These are phyloP conservation scores for Mortierella sp. DNA, from an alignment of 371 early-diverging fungal species.

Conservation along the genomic window DNA sequence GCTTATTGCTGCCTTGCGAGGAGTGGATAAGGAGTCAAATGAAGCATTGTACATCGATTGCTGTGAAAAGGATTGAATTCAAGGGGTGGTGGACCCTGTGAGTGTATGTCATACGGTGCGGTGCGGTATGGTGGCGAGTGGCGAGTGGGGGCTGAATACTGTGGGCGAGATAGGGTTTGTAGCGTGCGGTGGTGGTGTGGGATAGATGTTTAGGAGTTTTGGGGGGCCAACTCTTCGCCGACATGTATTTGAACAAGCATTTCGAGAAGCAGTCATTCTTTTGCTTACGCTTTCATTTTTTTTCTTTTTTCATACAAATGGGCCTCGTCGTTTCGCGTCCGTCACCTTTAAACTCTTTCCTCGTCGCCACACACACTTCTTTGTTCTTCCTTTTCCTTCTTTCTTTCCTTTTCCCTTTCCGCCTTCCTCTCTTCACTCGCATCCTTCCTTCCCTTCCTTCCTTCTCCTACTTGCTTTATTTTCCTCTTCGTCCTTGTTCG, in stretches of 20 bases:
- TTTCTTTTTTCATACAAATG: neutral
- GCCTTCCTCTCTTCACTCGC: neutral
- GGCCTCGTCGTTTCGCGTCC: neutral
- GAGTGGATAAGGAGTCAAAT: no score
- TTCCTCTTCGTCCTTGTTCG: conserved; percentile 10
- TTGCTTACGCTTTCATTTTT: neutral
- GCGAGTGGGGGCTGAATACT: no score
- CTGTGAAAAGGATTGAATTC: no score
- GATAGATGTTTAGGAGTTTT: no score
- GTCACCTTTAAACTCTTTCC: conserved; percentile 8
- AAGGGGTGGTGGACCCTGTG: no score
- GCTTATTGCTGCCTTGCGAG: no score
- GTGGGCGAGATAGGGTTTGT: no score
- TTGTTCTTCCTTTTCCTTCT: neutral
- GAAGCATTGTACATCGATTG: no score
- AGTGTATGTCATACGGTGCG: no score
- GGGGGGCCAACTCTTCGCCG: no score
- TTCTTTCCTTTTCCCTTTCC: neutral
- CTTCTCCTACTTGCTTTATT: neutral
- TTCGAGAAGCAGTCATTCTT: neutral
- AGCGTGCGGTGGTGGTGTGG: no score
- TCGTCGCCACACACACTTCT: neutral
- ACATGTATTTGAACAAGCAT: neutral
- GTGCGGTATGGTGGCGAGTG: no score
- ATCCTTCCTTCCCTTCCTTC: conserved; percentile 1